Percentiles rank a stretch among this genome's conserved stretches.
Evolutionary conservation across 2,329 filamentous ascomycete species (phyloP).

Genomic region (Rosellinia necatrix): DNA sequence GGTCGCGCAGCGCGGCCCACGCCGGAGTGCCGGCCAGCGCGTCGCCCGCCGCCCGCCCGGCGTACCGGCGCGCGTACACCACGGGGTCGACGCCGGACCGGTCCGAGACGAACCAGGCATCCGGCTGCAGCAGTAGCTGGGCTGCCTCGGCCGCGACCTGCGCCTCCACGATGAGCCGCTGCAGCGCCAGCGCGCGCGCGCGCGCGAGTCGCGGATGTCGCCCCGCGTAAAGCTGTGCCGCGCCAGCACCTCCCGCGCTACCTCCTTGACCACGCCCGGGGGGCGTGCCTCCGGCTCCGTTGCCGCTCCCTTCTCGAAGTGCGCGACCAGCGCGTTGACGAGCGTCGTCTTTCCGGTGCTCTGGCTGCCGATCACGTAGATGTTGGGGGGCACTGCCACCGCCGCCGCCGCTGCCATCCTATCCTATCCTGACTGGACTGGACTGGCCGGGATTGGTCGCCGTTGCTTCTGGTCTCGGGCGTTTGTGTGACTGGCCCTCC

Average conservation of each 20-base stretch:
- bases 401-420: not conserved
- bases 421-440: no score
- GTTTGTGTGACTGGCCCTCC: no score
- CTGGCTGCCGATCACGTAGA: slow-evolving; percentile 23
- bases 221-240: not conserved
- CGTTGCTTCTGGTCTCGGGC: no score
- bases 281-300: not conserved
- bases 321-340: not conserved
- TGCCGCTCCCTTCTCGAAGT: not conserved
- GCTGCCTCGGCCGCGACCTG: slow-evolving; percentile 7
- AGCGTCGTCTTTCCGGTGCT: slow-evolving; percentile 21
- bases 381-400: slow-evolving; percentile 13
- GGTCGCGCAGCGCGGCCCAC: slow-evolving; percentile 1
- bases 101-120: slow-evolving; percentile 22
- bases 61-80: slow-evolving; percentile 12
- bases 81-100: slow-evolving; percentile 15
- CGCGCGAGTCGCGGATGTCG: slow-evolving; percentile 14
- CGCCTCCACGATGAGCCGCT: slow-evolving; percentile 16
- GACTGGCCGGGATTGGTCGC: no score
- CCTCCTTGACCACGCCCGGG: slow-evolving; percentile 13
- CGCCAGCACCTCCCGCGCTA: slow-evolving; percentile 6
- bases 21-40: not conserved
- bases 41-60: not conserved
- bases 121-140: not conserved
- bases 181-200: slow-evolving; percentile 23